phyloP scores from a whole-genome alignment of 108 stramenopile genomes.

The Cyclotella atomus region DNA sequence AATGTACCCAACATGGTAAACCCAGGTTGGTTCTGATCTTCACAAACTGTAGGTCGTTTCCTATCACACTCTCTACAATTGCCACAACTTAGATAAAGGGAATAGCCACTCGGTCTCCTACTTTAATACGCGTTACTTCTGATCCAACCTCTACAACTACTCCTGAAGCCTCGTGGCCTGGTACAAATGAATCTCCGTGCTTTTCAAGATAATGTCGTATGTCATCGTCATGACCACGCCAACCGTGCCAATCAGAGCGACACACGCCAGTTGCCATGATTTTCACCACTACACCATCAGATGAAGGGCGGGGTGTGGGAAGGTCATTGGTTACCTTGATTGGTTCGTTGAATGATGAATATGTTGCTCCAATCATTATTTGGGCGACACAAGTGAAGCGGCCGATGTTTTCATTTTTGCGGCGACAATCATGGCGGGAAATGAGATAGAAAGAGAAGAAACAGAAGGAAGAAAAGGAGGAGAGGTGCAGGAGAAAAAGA shows the following conservation, averaged over 20 bases:
- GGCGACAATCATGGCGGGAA: no score
- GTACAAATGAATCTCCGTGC: conserved; percentile 73
- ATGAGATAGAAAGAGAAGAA: no score
- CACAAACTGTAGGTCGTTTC: conserved; percentile 62
- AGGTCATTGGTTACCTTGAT: conserved; percentile 56
- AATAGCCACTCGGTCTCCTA: conserved; percentile 73
- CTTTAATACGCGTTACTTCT: conserved; percentile 16
- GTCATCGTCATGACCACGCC: conserved; percentile 84
- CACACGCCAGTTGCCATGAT: conserved; percentile 84
- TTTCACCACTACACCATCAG: conserved; percentile 65
- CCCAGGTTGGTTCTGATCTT: conserved; percentile 75
- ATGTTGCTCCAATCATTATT: conserved; percentile 75
- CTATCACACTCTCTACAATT: conserved; percentile 54
- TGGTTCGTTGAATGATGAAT: conserved; percentile 59
- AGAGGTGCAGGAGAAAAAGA: no score
- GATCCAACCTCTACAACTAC: conserved; percentile 66
- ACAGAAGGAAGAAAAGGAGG: no score
- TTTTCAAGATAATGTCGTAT: conserved; percentile 21
- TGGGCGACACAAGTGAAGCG: no score
- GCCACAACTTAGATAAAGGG: conserved; percentile 84
- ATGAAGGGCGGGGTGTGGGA: conserved; percentile 41
- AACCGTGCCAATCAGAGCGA: conserved; percentile 83
- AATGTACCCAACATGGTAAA: conserved; percentile 73
- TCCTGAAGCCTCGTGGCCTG: conserved; percentile 83
- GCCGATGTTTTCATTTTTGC: no score